Conservation (phyloP, 306 rosid genomes). For the Boehmeria nivea region DNA sequence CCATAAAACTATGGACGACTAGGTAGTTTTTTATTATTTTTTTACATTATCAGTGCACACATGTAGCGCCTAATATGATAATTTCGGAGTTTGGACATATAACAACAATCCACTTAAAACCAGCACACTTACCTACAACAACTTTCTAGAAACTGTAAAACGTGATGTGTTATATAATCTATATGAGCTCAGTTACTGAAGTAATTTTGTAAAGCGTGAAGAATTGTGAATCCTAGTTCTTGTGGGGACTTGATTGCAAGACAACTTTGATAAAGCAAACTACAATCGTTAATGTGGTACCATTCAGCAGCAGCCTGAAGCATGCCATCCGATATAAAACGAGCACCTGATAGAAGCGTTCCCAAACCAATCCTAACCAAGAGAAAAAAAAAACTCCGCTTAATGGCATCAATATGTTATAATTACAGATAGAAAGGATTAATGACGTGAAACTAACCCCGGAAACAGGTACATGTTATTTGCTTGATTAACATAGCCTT, state of each 20-base stretch:
- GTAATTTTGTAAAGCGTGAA: no score
- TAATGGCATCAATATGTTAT: constrained; percentile 1
- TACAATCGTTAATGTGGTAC: constrained; percentile 28
- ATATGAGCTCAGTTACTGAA: no score
- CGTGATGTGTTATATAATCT: neutral
- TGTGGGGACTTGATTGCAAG: no score
- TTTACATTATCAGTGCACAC: no score
- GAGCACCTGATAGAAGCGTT: constrained; percentile 88
- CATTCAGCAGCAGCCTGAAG: constrained; percentile 97
- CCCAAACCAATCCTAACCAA: constrained; percentile 91
- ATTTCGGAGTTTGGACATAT: neutral
- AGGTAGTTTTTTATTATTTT: no score
- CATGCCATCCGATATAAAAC: constrained; percentile 84
- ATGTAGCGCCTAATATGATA: no score
- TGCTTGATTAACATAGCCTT: constrained; percentile 97
- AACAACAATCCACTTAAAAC: neutral
- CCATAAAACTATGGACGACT: no score
- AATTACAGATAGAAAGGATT: neutral
- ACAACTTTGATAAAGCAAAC: neutral
- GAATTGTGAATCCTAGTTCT: no score
- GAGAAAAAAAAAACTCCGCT: constrained; percentile 19
- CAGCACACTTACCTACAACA: neutral
- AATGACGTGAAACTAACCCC: constrained; percentile 54
- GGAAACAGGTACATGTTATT: constrained; percentile 99
- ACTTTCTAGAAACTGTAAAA: neutral